Conservation (phyloP, 106 monocot species). For the Dactylorhiza incarnata region DNA sequence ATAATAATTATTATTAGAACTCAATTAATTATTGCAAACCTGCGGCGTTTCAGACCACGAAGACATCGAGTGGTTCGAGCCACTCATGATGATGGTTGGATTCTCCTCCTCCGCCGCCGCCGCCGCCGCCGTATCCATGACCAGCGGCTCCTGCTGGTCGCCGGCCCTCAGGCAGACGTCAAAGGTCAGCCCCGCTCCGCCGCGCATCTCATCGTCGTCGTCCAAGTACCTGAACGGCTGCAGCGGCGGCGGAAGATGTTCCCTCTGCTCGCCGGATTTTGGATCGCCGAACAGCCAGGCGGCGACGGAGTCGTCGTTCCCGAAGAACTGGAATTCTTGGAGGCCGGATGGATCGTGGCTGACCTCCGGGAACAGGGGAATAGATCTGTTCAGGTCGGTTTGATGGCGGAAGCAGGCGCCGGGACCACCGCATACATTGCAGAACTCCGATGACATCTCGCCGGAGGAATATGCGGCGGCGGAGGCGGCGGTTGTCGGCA, state of each 20-base stretch:
- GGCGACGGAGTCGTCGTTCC: slow-evolving; percentile 35
- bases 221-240: slow-evolving; percentile 23
- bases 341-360: slow-evolving; percentile 7
- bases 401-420: slow-evolving; percentile 13
- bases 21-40: too few relatives aligned
- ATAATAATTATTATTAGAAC: too few relatives aligned
- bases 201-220: slow-evolving; percentile 1
- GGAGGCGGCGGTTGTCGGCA: neutral
- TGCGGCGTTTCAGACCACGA: too few relatives aligned
- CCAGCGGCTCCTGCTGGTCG: slow-evolving; percentile 4
- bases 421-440: slow-evolving; percentile 27
- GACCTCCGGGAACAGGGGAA: slow-evolving; percentile 13
- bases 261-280: neutral
- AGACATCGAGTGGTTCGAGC: neutral
- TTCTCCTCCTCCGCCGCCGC: neutral
- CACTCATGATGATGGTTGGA: slow-evolving; percentile 22
- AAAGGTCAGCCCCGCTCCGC: slow-evolving; percentile 12
- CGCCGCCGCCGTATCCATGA: neutral
- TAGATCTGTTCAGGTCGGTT: slow-evolving; percentile 26
- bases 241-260: neutral
- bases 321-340: slow-evolving; percentile 76
- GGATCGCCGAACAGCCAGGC: slow-evolving; percentile 45
- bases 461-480: neutral
- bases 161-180: slow-evolving; percentile 19
- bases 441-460: slow-evolving; percentile 29